Base-by-base conservation (phyloP, 1,284 basidiomycete species). In the Heterobasidion occidentale region DNA sequence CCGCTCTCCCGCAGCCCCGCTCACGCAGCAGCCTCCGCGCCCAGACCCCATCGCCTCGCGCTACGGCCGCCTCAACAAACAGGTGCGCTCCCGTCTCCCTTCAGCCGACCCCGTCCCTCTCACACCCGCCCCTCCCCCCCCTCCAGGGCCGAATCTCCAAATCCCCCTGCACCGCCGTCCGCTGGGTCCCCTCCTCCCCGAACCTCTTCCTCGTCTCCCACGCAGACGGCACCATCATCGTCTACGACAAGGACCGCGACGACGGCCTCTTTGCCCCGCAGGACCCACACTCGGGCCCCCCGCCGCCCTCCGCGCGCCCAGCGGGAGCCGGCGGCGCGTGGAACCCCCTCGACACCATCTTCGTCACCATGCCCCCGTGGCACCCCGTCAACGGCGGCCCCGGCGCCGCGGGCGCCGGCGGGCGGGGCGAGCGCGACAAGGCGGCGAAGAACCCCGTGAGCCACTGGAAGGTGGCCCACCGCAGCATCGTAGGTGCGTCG, bases 61-160 rank as follows among this genome's bases (percentile, higher is more conserved):
- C 47, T 98, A 98, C 67, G 83, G 83, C 8, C 90, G 95, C 33
- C 76, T 98, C 55, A 98, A 98, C 75, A 98, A 98, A 69, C 86
- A 88, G 69, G 91, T 88, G 65, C 65, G 77, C 70, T 14, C 17
- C 27, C 27, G 27, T 3, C 27, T 27, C 27, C 20, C 20, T 2
- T 27, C 20, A 27, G 20, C 20, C 20, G 20, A 2, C 20, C 20
- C 55, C 44, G 55, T 58, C 59, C 59, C 56, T 12, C 6, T 14
- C 11, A 11, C 33, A 15, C 19, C 36, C 48, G 55, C 50, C 20
- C 50, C 38, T 20, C 44, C n/a, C 42, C 59, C 61, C 36, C 65
- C 42, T 50, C n/a, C 62, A 90, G 85, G 92, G 93, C 15, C 80
- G 85, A 61, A 87, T 95, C 59, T 84, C 88, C 63, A 83, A 77